A percentile compares a stretch with the other conserved stretches of the same genome.
phyloP scores from a whole-genome alignment of 352 stramenopile genomes.

The Phytophthora lateralis region DNA sequence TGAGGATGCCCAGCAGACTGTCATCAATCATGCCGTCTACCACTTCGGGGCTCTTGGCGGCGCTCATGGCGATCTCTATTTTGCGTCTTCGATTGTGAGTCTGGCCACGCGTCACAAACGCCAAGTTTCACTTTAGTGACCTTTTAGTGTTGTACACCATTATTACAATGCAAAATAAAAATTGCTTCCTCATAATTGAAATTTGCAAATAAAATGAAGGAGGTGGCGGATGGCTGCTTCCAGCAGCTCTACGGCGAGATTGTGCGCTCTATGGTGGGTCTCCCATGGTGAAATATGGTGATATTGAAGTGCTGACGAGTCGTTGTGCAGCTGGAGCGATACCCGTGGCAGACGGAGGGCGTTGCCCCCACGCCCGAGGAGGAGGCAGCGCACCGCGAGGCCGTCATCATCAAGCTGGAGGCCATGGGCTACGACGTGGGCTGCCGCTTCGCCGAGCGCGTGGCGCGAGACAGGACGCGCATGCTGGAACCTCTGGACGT shows the following conservation, averaged over 20 bases:
- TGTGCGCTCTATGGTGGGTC: constrained; percentile 81
- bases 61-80: constrained; percentile 26
- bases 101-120: constrained; percentile 17
- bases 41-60: constrained; percentile 45
- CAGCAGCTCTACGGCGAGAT: constrained; percentile 89
- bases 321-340: constrained; percentile 60
- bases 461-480: constrained; percentile 71
- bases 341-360: constrained; percentile 47
- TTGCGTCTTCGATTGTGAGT: not conserved
- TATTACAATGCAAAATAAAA: not conserved
- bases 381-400: constrained; percentile 57
- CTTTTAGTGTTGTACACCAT: constrained; percentile 2
- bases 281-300: not conserved
- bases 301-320: not conserved
- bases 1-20: constrained; percentile 67
- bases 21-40: constrained; percentile 69
- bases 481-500: constrained; percentile 93
- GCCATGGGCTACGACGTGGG: constrained; percentile 88
- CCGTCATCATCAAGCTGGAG: constrained; percentile 83
- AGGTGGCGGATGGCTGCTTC: constrained; percentile 88
- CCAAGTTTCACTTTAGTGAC: constrained; percentile 10
- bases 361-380: constrained; percentile 30
- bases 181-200: not conserved
- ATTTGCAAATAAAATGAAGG: constrained; percentile 57
- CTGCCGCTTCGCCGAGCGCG: constrained; percentile 82